These are phyloP conservation scores for Trypanosoma lewisi DNA, from an alignment of 208 protist species.

Conservation along the genomic window DNA sequence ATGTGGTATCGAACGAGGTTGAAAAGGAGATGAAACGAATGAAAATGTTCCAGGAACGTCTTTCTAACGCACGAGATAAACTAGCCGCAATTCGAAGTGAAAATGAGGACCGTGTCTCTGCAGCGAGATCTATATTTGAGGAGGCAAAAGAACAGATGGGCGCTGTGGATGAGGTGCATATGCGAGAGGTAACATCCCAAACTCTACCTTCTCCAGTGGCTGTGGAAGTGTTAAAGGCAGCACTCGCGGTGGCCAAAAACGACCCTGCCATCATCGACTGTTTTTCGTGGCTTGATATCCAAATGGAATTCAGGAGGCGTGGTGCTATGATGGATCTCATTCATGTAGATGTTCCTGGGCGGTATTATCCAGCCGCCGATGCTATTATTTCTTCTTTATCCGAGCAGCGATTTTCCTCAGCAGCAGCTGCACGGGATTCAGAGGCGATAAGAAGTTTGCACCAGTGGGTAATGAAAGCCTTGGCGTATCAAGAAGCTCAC, in stretches of 20 bases:
- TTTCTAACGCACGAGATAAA: constrained; percentile 41
- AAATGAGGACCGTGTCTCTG: constrained; percentile 62
- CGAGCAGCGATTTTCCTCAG: constrained; percentile 38
- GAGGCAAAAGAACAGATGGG: constrained; percentile 28
- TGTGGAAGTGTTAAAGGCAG: constrained; percentile 58
- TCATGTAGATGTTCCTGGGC: constrained; percentile 45
- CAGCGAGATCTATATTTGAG: constrained; percentile 38
- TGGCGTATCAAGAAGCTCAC: constrained; percentile 71
- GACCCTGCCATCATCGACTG: constrained; percentile 59
- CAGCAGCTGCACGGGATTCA: constrained; percentile 40
- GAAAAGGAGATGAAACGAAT: constrained; percentile 42
- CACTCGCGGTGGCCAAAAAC: constrained; percentile 45
- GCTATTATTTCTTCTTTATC: constrained; percentile 28
- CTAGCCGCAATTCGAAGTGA: constrained; percentile 56
- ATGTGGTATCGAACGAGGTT: constrained; percentile 52
- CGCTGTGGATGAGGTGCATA: constrained; percentile 45
- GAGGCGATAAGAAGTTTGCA: constrained; percentile 43
- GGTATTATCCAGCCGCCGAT: constrained; percentile 39
- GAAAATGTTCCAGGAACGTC: constrained; percentile 50
- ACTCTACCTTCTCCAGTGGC: constrained; percentile 47
- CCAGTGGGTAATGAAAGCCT: constrained; percentile 51
- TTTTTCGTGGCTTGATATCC: constrained; percentile 61
- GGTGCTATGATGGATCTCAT: constrained; percentile 33
- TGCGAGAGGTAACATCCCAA: constrained; percentile 55
- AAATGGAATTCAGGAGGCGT: constrained; percentile 50